Evolutionary conservation across 1,284 basidiomycete species (phyloP), one percentile per base, ranked within the genome.

Genomic region (Meira nashicola): DNA sequence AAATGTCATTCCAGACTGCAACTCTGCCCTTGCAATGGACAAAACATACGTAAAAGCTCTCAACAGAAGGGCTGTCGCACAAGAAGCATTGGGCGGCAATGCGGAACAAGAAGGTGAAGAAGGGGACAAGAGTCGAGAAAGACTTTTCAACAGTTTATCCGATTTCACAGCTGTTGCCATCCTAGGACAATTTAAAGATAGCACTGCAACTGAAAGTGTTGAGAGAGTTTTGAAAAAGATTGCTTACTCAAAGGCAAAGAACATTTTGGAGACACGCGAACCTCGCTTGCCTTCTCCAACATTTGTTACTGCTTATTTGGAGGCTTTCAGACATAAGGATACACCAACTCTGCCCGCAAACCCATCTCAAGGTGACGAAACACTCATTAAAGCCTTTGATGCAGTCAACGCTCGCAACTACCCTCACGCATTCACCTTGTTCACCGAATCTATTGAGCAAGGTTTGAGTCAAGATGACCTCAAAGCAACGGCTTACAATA

Each of bases 121-220:
- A 10, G 72, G 70, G 33, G 71, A 76, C 48, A 59, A 66, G 33
- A 72, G 70, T 58, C 62, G 67, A 28, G 48, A 62, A 44, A 43
- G 62, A 9, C 67, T 77, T 19, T 68, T 66, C 47, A 59, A 68
- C 50, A 67, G 68, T 58, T 60, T 76, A 14, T 67, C 65, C 28
- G 94, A 99, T 80, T 98, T 89, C 82, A 97, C 94, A 0, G 91
- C 95, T 9, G 88, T 89, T 0, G 92, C 92, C 14, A 95, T 99
- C 66, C 84, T 98, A 48, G 91, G 94, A 77, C 87, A 88, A 73
- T 97, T 98, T 85, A 87, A 73, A 77, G 92, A 94, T 76, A 86
- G 89, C 68, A 74, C 82, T 0, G 88, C 92, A 2, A 86, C 89
- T 6, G 83, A 86, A 59, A 82, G 89, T 1, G 91, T 98, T 12